These are phyloP conservation scores for Poa pratensis DNA, from an alignment of 176 grass and related monocot species.

Conservation along the genomic window DNA sequence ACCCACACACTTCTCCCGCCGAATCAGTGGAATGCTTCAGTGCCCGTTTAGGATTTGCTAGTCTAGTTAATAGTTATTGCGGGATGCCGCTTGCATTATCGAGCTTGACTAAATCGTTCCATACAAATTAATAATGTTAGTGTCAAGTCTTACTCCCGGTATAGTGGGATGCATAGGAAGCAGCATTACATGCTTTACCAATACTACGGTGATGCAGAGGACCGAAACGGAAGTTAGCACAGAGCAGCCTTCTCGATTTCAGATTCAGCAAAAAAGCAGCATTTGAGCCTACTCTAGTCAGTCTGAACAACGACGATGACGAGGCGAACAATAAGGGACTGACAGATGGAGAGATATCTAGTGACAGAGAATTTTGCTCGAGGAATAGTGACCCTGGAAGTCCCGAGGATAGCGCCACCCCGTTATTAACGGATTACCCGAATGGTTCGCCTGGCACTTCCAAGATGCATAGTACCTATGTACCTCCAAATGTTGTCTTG, in stretches of 20 bases:
- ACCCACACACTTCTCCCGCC: not conserved
- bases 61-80: not conserved
- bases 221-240: conserved; percentile 71
- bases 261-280: conserved; percentile 53
- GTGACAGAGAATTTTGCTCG: conserved; percentile 1
- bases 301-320: conserved; percentile 17
- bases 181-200: not conserved
- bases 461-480: conserved; percentile 10
- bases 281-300: not conserved
- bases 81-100: not conserved
- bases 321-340: conserved; percentile 14
- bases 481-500: conserved; percentile 12
- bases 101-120: not conserved
- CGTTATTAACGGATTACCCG: conserved; percentile 33
- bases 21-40: not conserved
- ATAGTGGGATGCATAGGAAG: not conserved
- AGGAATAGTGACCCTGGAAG: conserved; percentile 9
- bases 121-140: not conserved
- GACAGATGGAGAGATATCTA: conserved; percentile 3
- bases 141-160: not conserved
- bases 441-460: conserved; percentile 39
- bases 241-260: conserved; percentile 90
- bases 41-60: not conserved
- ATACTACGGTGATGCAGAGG: too few species aligned
- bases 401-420: conserved; percentile 14